Conservation (phyloP, 306 rosid species). For the Pueraria montana region DNA sequence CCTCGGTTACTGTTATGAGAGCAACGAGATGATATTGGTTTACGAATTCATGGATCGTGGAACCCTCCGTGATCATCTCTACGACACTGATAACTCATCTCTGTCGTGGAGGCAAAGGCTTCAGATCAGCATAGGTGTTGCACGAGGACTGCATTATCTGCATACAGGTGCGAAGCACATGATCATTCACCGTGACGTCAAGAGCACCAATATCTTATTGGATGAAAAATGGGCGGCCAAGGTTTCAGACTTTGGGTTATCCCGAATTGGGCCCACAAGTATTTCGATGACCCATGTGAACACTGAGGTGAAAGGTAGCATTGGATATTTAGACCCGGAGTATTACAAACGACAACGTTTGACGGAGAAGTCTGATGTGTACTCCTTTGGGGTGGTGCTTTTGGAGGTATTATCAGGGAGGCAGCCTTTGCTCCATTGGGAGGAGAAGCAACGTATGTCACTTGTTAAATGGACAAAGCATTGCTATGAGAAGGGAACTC, state of each 20-base stretch:
- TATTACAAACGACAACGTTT: too few relatives aligned
- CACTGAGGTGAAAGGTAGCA: too few relatives aligned
- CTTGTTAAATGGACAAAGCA: too few relatives aligned
- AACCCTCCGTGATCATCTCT: constrained; percentile 50
- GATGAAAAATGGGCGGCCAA: constrained; percentile 56
- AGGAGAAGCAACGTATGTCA: too few relatives aligned
- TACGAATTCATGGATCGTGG: constrained; percentile 54
- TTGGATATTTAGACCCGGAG: too few relatives aligned
- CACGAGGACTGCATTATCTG: constrained; percentile 52
- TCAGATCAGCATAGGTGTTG: constrained; percentile 43
- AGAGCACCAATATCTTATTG: constrained; percentile 51
- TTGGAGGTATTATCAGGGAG: too few relatives aligned
- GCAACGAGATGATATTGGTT: constrained; percentile 45
- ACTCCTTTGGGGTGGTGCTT: too few relatives aligned
- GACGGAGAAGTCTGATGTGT: too few relatives aligned
- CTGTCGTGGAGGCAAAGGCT: constrained; percentile 48
- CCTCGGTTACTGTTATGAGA: constrained; percentile 37
- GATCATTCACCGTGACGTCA: constrained; percentile 68
- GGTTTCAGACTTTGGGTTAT: constrained; percentile 59
- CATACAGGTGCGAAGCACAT: constrained; percentile 44
- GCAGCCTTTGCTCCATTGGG: too few relatives aligned
- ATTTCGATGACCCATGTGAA: too few relatives aligned
- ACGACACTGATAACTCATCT: neutral
- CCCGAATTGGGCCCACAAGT: neutral
- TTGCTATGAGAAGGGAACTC: too few relatives aligned